Percentiles rank a stretch among this genome's conserved stretches.
phyloP scores from a whole-genome alignment of 805 yeast species.

The Monosporozyma aerobia region DNA sequence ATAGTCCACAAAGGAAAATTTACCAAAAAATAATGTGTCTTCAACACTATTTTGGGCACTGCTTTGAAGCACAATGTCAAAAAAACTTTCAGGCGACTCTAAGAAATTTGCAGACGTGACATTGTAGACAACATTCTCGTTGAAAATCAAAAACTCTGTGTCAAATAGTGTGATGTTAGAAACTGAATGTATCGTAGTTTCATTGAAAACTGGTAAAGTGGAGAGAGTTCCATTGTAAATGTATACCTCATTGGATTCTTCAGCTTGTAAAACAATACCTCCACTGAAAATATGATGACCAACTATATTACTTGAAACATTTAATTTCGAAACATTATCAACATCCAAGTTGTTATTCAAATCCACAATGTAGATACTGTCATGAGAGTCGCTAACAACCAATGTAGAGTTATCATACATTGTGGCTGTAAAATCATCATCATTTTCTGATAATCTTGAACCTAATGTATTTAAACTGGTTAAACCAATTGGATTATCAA shows the following conservation, averaged over 20 bases:
- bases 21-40: slow-evolving; percentile 31
- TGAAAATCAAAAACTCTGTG: slow-evolving; percentile 17
- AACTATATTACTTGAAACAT: slow-evolving; percentile 14
- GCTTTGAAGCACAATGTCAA: slow-evolving; percentile 18
- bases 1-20: slow-evolving; percentile 17
- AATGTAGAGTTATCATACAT: slow-evolving; percentile 36
- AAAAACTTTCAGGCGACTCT: slow-evolving; percentile 16
- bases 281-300: slow-evolving; percentile 14
- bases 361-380: slow-evolving; percentile 32
- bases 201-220: not conserved
- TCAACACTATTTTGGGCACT: slow-evolving; percentile 21
- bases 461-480: slow-evolving; percentile 36
- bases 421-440: slow-evolving; percentile 14
- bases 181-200: slow-evolving; percentile 8
- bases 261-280: slow-evolving; percentile 30
- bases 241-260: slow-evolving; percentile 8
- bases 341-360: slow-evolving; percentile 19
- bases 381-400: slow-evolving; percentile 40
- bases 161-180: slow-evolving; percentile 16
- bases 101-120: slow-evolving; percentile 13
- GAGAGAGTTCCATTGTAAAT: slow-evolving; percentile 19
- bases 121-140: slow-evolving; percentile 25
- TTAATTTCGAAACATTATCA: slow-evolving; percentile 5
- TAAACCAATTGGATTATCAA: slow-evolving; percentile 35
- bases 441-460: slow-evolving; percentile 4